Evolutionary conservation across 2,329 filamentous ascomycete genomes (phyloP).

Genomic region (Pseudogymnoascus sp.): DNA sequence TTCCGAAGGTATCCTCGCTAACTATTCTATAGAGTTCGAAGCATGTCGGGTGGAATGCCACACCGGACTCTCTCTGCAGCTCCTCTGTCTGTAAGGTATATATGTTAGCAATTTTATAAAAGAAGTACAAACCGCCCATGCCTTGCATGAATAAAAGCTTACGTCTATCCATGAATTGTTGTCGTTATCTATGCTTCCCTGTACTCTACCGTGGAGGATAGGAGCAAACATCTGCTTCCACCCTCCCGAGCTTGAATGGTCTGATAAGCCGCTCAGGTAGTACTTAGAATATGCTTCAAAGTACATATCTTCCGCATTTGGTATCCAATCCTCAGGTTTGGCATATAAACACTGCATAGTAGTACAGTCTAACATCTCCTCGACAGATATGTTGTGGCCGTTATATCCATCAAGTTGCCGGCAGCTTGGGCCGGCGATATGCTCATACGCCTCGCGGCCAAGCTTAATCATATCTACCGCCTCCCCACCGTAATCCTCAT

Average conservation of each 20-base stretch:
- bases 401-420: not conserved
- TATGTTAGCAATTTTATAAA: not conserved
- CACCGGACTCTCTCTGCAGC: slow-evolving; percentile 13
- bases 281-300: not conserved
- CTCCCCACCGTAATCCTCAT: not conserved
- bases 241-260: not conserved
- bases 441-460: not conserved
- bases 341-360: not conserved
- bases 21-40: slow-evolving; percentile 17
- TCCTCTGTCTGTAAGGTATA: not conserved
- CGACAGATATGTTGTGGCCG: not conserved
- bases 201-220: not conserved
- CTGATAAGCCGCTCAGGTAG: not conserved
- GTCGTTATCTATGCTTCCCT: not conserved
- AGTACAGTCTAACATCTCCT: not conserved
- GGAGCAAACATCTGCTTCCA: not conserved
- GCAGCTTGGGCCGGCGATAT: not conserved
- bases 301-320: not conserved
- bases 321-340: not conserved
- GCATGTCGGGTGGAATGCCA: slow-evolving; percentile 19
- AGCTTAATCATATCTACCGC: not conserved
- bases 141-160: not conserved
- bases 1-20: not conserved
- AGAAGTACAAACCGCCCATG: not conserved
- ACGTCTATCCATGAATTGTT: not conserved